Base-by-base conservation (phyloP, 352 stramenopile species). In the Phytophthora lateralis region DNA sequence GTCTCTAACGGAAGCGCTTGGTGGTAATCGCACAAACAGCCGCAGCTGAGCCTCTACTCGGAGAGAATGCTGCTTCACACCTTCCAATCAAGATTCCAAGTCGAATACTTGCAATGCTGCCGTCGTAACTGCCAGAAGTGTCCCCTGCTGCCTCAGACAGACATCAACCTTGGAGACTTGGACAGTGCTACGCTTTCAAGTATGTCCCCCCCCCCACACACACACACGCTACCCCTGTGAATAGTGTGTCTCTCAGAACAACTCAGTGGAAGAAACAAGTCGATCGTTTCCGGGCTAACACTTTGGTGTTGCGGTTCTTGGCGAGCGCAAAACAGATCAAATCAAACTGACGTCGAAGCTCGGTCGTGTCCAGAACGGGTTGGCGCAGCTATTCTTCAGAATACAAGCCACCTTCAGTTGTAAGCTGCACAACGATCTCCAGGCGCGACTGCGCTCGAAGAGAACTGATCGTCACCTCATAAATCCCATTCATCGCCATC, bases 401-500 rank as follows among this genome's bases (percentile, higher is more conserved):
- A 7, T 34, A 63, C 2, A 42, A 38, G 6, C 30, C 46, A 5
- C 60, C 60, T 49, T 54, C 52, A 17, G 60, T 46, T 50, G 47
- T 68, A 20, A 17, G 26, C 32, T 47, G 35, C 6, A 63, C 60
- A 14, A 18, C 38, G 4, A 50, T 43, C 32, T 68, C 63, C 45
- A 68, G 38, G 24, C 52, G 60, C n/a, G 17, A 38, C 26, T 68
- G 60, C 12, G 45, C 54, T 10, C 60, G 44, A 42, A 63, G 53
- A 1, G 60, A 68, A 14, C 21, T 48, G 12, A 59, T 44, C 2
- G 45, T 55, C 21, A 61, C 18, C 7, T 53, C 60, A 24, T 58
- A 54, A 32, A 68, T 63, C 3, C 60, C 60, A 21, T 54, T 61
- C 1, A 44, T 49, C 18, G 34, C 45, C 60, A 68, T 63, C 11